Evolutionary conservation across 2,329 filamentous ascomycete species (phyloP).

Genomic region (Talaromyces sp.): DNA sequence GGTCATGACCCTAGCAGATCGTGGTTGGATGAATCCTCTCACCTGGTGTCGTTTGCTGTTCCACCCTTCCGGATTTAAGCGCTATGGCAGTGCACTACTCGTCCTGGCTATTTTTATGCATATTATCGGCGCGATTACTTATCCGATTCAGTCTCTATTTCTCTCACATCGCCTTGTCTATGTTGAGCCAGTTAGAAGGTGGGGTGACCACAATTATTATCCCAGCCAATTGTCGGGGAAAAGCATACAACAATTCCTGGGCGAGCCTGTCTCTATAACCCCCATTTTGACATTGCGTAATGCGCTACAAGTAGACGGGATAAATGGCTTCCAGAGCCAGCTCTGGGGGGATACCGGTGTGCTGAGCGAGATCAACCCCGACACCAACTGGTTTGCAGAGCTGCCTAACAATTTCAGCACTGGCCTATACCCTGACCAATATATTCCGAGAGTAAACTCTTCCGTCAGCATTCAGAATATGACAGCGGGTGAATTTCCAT

Average conservation of each 20-base stretch:
- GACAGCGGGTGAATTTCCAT: constrained; percentile 15
- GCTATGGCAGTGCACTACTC: constrained; percentile 19
- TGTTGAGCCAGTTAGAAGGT: not conserved
- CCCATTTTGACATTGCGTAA: constrained; percentile 2
- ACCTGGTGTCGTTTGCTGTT: constrained; percentile 3
- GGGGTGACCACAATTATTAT: not conserved
- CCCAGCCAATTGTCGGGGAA: not conserved
- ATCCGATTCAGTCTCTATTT: constrained; percentile 20
- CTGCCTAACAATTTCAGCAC: constrained; percentile 20
- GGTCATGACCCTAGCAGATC: constrained; percentile 20
- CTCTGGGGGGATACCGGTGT: constrained; percentile 3
- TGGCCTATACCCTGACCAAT: constrained; percentile 23
- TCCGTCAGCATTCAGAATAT: constrained; percentile 17
- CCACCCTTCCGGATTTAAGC: constrained; percentile 13
- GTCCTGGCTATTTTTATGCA: constrained; percentile 18
- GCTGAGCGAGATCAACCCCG: not conserved
- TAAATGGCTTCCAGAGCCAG: not conserved
- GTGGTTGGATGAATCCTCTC: constrained; percentile 17
- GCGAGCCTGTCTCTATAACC: too few species aligned
- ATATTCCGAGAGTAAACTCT: constrained; percentile 25
- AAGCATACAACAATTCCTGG: not conserved
- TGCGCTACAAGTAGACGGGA: not conserved
- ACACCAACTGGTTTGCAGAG: constrained; percentile 13
- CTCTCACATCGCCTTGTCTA: constrained; percentile 10
- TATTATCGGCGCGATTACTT: constrained; percentile 19